Base-by-base conservation (phyloP, 352 stramenopile genomes). In the Pythium sukuiense region DNA sequence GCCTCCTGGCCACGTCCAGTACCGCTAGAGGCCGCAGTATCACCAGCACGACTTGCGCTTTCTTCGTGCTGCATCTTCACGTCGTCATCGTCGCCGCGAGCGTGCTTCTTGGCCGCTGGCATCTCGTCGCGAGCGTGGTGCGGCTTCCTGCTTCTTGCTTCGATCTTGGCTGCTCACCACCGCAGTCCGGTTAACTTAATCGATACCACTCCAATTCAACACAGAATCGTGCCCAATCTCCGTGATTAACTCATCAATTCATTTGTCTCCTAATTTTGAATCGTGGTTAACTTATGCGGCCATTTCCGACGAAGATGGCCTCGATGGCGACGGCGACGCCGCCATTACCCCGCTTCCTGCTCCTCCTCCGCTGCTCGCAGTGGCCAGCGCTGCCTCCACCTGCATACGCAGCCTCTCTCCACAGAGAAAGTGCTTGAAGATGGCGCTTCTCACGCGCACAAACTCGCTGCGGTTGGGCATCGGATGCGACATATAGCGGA, bases 401-500 rank as follows among this genome's bases (percentile, higher is more conserved):
- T 64, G 53, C 45, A 59, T 8, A n/a, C 65, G 69, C 24, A 90
- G 58, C 0, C 81, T 72, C 41, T 85, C 76, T 26, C 78, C 77
- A 48, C 76, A 84, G 2, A 88, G 68, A 37, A 88, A 90, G 43
- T 83, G 67, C 13, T 73, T 66, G 48, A 80, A 87, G 24, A 88
- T 80, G 18, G 75, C 65, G 63, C 76, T 73, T 0, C 81, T 66
- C n/a, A 67, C 58, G 11, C 70, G 64, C 5, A 88, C 33, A 65
- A 78, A 88, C 33, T 90, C 81, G 27, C 66, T 54, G 2, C 70
- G 65, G 27, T 66, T 83, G 24, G 68, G 35, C 20, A 63, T 57
- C 61, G 73, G 65, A 49, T 90, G 81, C 14, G 79, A 81, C 12
- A 88, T 65, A 60, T 90, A 90, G 33, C 81, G 77, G 52, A 90